Evolutionary conservation across 306 rosid species (phyloP), one percentile per base, ranked within the genome.

Genomic region (Rosa chinensis): DNA sequence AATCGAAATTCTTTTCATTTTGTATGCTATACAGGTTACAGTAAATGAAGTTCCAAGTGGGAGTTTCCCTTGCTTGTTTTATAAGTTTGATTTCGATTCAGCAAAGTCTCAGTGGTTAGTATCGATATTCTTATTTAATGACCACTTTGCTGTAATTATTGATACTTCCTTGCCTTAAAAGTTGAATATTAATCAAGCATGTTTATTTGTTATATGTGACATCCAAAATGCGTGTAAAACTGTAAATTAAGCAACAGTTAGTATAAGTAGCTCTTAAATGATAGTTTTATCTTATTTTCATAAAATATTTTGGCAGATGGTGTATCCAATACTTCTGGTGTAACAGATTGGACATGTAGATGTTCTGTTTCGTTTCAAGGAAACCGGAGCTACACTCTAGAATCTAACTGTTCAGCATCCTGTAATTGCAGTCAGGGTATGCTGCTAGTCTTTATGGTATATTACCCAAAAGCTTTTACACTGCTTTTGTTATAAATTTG

Each of bases 351-450:
- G 98, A 87, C 85, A 9, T 95, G 99, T 81, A 85, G 79, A 80
- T 95, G 98, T 70, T 78, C 74, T 82, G 82, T 90, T 80, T 77
- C 82, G 45, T 79, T 85, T 70, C 89, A 81, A 79, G 90, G 82
- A 52, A 84, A 87, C 67, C 89, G n/a, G 52, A 88, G 73, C 78
- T 72, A 76, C 79, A 53, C 88, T 70, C 84, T 84, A 81, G 88
- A 77, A 74, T 67, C 89, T 66, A 89, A 93, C 84, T 95, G 99
- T 88, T 89, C 99, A 49, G 73, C 90, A 17, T 93, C 96, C 81
- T 95, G 99, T 83, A 88, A 86, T 72, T 95, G 99, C 80, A 90
- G 73, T 77, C 87, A 82, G 86, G 99, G 98, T 95, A 88, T 79
- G 84, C 76, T 74, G 61, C 80, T 67, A 28, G 79, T 55, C 81